Evolutionary conservation across 805 yeast species (phyloP), one percentile per base, ranked within the genome.

Genomic region (Barnettozyma vustinii): DNA sequence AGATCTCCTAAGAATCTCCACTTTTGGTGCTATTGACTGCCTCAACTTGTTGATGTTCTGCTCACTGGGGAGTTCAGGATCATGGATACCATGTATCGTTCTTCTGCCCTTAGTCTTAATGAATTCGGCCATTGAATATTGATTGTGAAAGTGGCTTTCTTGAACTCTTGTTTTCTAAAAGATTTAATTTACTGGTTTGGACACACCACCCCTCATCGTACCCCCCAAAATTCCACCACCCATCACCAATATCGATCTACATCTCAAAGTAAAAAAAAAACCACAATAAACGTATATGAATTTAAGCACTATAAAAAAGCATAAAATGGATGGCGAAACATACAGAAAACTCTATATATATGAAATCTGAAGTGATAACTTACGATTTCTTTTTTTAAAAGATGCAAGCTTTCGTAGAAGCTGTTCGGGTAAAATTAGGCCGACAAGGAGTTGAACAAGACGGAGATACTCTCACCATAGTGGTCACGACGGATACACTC

Each of bases 401-500:
- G 12, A 30, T 30, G 33, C 33, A 30, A 30, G 33, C 33, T 30
- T 12, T 12, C 7, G 33, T 15, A 15, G 16, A 30, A 30, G 33
- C 16, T 30, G 33, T 30, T 30, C 12, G 33, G 16, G 33, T 30
- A 30, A 30, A 30, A 36, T 39, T 23, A 39, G 37, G 69, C 79
- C 43, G 91, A 86, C 55, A 90, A 75, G 44, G 95, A 89, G 67
- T 91, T 96, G 66, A 92, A 91, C 59, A 91, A 72, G 19, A 91
- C 96, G 37, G 96, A 87, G 53, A 92, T 91, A 59, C 95, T 85
- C 73, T 92, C 98, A 66, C 99, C 99, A 61, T 92, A 91, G 68
- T 94, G 99, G 65, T 94, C 97, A 73, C 99, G 86, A 72, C 99
- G 84, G 53, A 94, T 92, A 69, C 98, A 94, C 73, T 94, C 99